A percentile compares a stretch with the other conserved stretches of the same genome.
Conservation (phyloP, 2,329 filamentous ascomycete genomes). For the Monilinia aucupariae region DNA sequence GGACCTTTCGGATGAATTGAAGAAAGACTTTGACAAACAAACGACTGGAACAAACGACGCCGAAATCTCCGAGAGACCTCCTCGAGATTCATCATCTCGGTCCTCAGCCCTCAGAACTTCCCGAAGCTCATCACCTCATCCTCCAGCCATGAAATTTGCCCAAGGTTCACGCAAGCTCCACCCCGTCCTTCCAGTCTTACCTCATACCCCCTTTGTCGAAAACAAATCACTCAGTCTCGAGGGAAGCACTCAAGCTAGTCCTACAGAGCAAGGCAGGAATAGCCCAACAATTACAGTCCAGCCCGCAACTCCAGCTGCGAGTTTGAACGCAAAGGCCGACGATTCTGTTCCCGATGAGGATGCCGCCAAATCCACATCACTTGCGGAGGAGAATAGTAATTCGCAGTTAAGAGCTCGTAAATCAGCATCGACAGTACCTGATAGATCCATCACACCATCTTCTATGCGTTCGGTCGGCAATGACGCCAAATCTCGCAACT, state of each 20-base stretch:
- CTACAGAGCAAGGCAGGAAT: conserved; percentile 3
- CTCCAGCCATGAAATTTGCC: background rate
- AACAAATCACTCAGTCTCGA: conserved; percentile 19
- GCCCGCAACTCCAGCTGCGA: conserved; percentile 25
- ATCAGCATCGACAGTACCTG: conserved; percentile 19
- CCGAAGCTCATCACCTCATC: background rate
- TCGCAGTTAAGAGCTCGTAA: conserved; percentile 27
- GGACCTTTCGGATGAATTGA: background rate
- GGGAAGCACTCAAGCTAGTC: conserved; percentile 4
- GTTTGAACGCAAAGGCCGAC: conserved; percentile 2
- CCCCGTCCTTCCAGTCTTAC: conserved; percentile 1
- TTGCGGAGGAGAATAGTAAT: conserved; percentile 22
- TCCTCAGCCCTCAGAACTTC: background rate
- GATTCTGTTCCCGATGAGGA: conserved; percentile 18
- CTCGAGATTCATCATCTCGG: background rate
- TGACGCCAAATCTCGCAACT: conserved; percentile 27
- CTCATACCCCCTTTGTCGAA: conserved; percentile 21
- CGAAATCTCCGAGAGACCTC: background rate
- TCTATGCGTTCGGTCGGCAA: conserved; percentile 29
- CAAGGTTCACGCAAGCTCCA: background rate
- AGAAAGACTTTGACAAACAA: background rate
- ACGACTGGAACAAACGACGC: background rate
- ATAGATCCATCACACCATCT: conserved; percentile 30
- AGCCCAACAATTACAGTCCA: conserved; percentile 25
- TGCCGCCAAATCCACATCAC: conserved; percentile 24